These are phyloP conservation scores for Austroboletus eburneus DNA, from an alignment of 768 basidiomycete genomes.

Conservation along the genomic window DNA sequence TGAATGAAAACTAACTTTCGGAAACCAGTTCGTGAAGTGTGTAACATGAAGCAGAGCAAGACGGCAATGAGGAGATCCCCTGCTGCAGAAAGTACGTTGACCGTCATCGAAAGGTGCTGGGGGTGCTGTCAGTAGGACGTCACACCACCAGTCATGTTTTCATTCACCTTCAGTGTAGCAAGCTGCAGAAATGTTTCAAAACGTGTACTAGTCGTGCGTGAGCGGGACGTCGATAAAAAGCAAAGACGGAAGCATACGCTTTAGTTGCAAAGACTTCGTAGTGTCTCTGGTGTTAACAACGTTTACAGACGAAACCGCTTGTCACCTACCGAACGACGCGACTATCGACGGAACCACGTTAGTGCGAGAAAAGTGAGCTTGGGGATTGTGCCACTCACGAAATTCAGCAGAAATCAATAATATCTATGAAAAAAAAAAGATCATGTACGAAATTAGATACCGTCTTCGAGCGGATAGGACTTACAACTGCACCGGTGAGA, in stretches of 20 bases:
- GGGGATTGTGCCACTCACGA: slow-evolving; percentile 9
- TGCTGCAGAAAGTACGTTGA: slow-evolving; percentile 47
- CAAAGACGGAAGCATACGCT: slow-evolving; percentile 28
- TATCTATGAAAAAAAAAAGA: slow-evolving; percentile 4
- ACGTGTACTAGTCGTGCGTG: slow-evolving; percentile 33
- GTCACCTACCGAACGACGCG: slow-evolving; percentile 30
- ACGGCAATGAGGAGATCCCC: slow-evolving; percentile 48
- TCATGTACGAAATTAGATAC: background rate
- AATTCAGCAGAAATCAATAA: slow-evolving; percentile 40
- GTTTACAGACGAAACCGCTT: background rate
- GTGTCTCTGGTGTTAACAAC: slow-evolving; percentile 2
- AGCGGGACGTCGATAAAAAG: background rate
- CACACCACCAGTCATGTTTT: background rate
- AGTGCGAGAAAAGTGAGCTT: background rate
- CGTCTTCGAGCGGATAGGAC: background rate
- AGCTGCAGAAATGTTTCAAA: slow-evolving; percentile 41
- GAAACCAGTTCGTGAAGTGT: slow-evolving; percentile 49
- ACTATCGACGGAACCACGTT: slow-evolving; percentile 15
- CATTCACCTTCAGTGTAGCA: slow-evolving; percentile 38
- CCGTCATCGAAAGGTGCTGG: slow-evolving; percentile 42
- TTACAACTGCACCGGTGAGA: slow-evolving; percentile 31
- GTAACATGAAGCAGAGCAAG: slow-evolving; percentile 44
- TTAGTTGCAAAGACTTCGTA: slow-evolving; percentile 33
- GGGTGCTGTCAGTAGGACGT: background rate
- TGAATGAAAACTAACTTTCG: slow-evolving; percentile 27